Percentiles rank a stretch among this genome's conserved stretches.
Conservation (phyloP, 1,284 basidiomycete genomes). For the Leccinum glutinopallens region DNA sequence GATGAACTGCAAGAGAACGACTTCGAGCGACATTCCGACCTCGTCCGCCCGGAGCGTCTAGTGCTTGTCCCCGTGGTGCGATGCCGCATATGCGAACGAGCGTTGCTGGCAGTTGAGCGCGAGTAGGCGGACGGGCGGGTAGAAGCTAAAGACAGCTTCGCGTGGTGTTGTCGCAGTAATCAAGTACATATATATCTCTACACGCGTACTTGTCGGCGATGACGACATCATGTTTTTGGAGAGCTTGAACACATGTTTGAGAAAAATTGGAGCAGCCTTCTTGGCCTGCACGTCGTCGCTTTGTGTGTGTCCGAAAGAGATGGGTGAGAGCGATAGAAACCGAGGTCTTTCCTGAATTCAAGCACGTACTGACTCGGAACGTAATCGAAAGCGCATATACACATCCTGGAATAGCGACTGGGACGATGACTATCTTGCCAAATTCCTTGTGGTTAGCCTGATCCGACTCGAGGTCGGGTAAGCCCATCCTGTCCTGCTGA, state of each 20-base stretch:
- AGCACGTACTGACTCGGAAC: neutral
- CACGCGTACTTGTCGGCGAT: conserved; percentile 84
- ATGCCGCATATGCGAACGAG: too few species aligned
- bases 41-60: too few species aligned
- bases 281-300: conserved; percentile 88
- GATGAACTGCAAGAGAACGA: too few species aligned
- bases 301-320: conserved; percentile 90
- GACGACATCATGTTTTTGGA: conserved; percentile 73
- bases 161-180: too few species aligned
- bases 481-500: conserved; percentile 43
- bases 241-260: conserved; percentile 70
- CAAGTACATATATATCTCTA: neutral
- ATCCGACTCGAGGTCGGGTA: too few species aligned
- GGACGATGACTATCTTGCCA: conserved; percentile 51
- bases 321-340: conserved; percentile 78
- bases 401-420: conserved; percentile 64
- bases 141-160: too few species aligned
- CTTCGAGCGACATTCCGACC: too few species aligned
- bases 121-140: too few species aligned
- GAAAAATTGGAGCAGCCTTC: conserved; percentile 76
- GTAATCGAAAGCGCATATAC: conserved; percentile 34
- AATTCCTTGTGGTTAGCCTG: conserved; percentile 46
- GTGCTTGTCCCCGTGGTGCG: too few species aligned
- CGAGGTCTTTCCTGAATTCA: conserved; percentile 78
- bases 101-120: too few species aligned